Evolutionary conservation across 148 eudicot species (phyloP), one percentile per base, ranked within the genome.

Genomic region (Hydrangea macrophylla): DNA sequence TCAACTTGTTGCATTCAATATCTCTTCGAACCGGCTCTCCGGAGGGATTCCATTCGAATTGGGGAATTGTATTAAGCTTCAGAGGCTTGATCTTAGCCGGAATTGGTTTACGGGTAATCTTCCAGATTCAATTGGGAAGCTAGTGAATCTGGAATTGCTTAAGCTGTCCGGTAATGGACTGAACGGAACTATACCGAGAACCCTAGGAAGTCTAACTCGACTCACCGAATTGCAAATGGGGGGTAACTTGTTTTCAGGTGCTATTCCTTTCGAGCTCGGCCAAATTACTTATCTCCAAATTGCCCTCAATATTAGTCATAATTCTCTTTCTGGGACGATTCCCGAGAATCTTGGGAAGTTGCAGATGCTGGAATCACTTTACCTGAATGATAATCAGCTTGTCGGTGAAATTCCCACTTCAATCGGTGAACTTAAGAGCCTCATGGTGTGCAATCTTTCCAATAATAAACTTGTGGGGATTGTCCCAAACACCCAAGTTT

Each of bases 181-280:
- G 9, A 79, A 76, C 4, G 98, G 93, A 20, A 63, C 45, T 6
- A 83, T 92, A 65, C 94, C 98, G 39, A 73, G 70, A 18, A 77
- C 79, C 25, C 59, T 90, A 44, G 98, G 98, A 64, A 75, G 75
- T 64, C 76, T 90, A 17, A 61, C 82, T 28, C 83, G 79, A 67
- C 70, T 92, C 39, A 86, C 91, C 0, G 98, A 90, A 65, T 74
- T 92, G 66, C 96, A 90, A 70, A 85, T 90, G 89, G 98, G 98
- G 24, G 95, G 98, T 18, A 93, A 90, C 72, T 76, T 71, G 42
- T 84, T 93, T 58, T 77, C 85, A 2, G 98, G 98, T 8, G 66
- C 42, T 64, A 88, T 93, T 45, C 98, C 98, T 30, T 51, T 73
- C 20, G 84, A 80, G 68, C 73, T 93, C 28, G 95, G 98, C 44